Conservation (phyloP, 169 alveolate genomes). For the Eimeria sp. region DNA sequence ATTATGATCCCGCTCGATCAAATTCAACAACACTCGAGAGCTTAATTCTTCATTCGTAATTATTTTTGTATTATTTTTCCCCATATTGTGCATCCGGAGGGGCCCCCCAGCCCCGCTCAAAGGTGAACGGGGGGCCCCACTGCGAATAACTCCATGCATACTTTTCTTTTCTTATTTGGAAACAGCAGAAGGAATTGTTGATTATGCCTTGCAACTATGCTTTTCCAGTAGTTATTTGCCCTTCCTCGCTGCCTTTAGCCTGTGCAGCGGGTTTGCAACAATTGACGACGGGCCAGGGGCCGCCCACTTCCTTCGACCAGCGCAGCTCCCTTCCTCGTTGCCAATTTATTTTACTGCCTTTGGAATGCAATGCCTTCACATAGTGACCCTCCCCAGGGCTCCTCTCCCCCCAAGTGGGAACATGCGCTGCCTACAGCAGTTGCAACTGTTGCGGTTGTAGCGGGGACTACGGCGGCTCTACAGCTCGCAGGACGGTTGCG, state of each 20-base stretch:
- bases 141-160: not conserved
- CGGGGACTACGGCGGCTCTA: conserved; percentile 24
- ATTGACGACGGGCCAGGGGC: not conserved
- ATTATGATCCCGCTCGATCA: too few relatives aligned
- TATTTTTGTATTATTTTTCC: not conserved
- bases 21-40: too few relatives aligned
- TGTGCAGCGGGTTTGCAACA: not conserved
- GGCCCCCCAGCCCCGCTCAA: conserved; percentile 11
- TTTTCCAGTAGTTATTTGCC: not conserved
- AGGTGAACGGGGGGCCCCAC: not conserved
- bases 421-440: not conserved
- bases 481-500: not conserved
- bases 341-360: not conserved
- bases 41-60: too few relatives aligned
- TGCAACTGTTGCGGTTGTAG: not conserved
- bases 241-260: not conserved
- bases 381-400: not conserved
- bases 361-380: conserved; percentile 8
- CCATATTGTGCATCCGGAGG: not conserved
- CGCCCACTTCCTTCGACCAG: not conserved
- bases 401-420: not conserved
- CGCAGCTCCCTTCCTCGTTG: not conserved
- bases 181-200: not conserved
- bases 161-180: not conserved
- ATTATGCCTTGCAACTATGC: not conserved